These are phyloP conservation scores for Saccharum spontaneum DNA, from an alignment of 176 grass and related monocot species.

Conservation along the genomic window DNA sequence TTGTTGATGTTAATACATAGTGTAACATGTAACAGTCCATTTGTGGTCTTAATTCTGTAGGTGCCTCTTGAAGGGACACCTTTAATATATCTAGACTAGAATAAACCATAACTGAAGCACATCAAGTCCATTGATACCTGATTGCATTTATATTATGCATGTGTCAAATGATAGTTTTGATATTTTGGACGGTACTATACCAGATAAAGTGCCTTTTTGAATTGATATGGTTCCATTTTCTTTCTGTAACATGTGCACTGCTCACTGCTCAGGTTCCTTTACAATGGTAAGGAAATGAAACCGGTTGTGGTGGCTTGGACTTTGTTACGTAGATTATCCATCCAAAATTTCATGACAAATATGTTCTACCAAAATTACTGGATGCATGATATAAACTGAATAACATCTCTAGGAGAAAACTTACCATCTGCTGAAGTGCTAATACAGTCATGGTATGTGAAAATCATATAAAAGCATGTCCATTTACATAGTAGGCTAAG, in stretches of 20 bases:
- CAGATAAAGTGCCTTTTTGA: not conserved
- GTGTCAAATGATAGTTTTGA: not conserved
- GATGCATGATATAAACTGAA: not conserved
- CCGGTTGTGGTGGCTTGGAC: not conserved
- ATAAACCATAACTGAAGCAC: not conserved
- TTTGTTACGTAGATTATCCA: not conserved
- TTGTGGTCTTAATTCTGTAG: not conserved
- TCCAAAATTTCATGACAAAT: not conserved
- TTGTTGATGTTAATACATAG: not conserved
- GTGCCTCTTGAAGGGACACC: not conserved
- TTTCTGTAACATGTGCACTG: not conserved
- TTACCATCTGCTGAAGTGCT: not conserved
- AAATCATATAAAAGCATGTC: not conserved
- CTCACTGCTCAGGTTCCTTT: not conserved
- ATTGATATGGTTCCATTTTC: not conserved
- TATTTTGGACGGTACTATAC: not conserved
- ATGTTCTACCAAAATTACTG: not conserved
- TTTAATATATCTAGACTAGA: not conserved
- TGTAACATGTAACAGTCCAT: not conserved
- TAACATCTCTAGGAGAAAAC: constrained; percentile 3
- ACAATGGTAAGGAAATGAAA: not conserved
- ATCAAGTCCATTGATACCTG: not conserved
- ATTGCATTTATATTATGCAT: not conserved
- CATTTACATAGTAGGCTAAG: not conserved
- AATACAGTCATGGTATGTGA: not conserved